Evolutionary conservation across 257 asterid species (phyloP).

Genomic region (Perilla frutescens): DNA sequence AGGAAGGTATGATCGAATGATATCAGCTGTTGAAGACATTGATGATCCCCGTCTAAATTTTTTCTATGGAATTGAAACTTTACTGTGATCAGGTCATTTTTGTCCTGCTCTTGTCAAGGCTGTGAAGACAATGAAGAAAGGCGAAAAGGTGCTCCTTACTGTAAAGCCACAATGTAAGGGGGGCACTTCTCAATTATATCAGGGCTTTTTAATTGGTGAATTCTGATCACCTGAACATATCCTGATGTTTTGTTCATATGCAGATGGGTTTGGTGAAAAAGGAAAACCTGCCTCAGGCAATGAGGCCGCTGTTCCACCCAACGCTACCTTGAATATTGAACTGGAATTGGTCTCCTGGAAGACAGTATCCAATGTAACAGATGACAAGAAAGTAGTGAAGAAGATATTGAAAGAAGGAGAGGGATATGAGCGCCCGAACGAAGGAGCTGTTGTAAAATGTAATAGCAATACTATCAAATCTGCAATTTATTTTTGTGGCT

Average conservation of each 20-base stretch:
- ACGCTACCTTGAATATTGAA: conserved; percentile 49
- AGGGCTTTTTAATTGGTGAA: too few species aligned
- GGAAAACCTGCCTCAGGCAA: conserved; percentile 63
- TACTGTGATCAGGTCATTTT: conserved; percentile 49
- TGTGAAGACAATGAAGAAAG: conserved; percentile 80
- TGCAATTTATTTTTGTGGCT: background rate
- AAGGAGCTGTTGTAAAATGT: conserved; percentile 74
- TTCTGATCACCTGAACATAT: background rate
- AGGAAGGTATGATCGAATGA: conserved; percentile 42
- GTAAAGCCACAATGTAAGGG: conserved; percentile 80
- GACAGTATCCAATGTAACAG: conserved; percentile 61
- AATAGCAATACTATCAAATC: conserved; percentile 6
- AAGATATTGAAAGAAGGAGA: conserved; percentile 70
- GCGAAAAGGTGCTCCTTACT: conserved; percentile 67
- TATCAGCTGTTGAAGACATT: background rate
- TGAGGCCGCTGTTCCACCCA: conserved; percentile 63
- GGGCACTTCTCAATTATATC: background rate
- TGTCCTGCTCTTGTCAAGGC: conserved; percentile 79
- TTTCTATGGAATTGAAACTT: background rate
- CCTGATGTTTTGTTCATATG: background rate
- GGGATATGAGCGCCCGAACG: conserved; percentile 72
- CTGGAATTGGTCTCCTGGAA: conserved; percentile 71
- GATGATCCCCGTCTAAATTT: background rate
- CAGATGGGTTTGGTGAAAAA: conserved; percentile 75
- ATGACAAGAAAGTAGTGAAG: conserved; percentile 73